These are phyloP conservation scores for Boletus patriciae DNA, from an alignment of 768 basidiomycete species.

Conservation along the genomic window DNA sequence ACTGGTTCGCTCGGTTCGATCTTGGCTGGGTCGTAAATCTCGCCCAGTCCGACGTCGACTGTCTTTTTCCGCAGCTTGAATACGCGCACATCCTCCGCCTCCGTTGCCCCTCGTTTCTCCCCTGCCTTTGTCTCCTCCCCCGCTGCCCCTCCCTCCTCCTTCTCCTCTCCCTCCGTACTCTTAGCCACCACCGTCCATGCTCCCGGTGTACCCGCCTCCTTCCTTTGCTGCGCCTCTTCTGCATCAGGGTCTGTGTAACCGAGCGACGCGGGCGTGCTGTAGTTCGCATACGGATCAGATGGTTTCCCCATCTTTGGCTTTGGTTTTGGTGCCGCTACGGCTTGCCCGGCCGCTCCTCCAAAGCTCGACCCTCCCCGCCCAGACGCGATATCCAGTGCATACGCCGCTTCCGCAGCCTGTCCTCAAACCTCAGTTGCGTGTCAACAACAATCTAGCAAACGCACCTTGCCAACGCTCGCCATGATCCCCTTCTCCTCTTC, in stretches of 20 bases:
- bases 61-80: constrained; percentile 74
- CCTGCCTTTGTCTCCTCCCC: constrained; percentile 46
- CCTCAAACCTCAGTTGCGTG: constrained; percentile 1
- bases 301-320: constrained; percentile 50
- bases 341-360: constrained; percentile 2
- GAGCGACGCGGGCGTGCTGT: constrained; percentile 83
- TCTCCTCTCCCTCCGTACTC: not conserved
- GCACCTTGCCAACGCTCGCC: constrained; percentile 77
- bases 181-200: constrained; percentile 68
- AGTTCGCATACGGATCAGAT: constrained; percentile 74
- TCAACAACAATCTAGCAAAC: not conserved
- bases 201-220: constrained; percentile 69
- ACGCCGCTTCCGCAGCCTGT: constrained; percentile 79
- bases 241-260: constrained; percentile 79
- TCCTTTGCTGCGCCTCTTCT: constrained; percentile 61
- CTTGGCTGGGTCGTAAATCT: constrained; percentile 75
- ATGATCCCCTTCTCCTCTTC: constrained; percentile 90
- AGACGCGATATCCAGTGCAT: constrained; percentile 72
- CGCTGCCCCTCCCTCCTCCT: constrained; percentile 34
- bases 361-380: constrained; percentile 45
- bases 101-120: constrained; percentile 35
- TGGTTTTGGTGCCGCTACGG: constrained; percentile 31
- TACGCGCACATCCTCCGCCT: constrained; percentile 46
- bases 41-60: constrained; percentile 59
- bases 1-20: constrained; percentile 14